These are phyloP conservation scores for Leishmania amazonensis DNA, from an alignment of 208 protist species.

Conservation along the genomic window DNA sequence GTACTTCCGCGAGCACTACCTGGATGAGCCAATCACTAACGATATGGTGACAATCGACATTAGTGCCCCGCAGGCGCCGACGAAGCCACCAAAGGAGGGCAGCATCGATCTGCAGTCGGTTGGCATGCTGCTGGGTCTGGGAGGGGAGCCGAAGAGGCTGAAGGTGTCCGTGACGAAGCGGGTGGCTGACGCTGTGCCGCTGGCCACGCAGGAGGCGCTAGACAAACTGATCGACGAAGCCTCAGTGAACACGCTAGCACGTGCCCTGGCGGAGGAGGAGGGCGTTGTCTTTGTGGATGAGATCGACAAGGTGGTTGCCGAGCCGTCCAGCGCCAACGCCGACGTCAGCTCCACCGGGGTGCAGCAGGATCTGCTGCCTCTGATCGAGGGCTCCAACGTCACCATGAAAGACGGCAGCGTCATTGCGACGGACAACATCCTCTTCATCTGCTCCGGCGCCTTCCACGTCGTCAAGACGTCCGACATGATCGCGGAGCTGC, in stretches of 20 bases:
- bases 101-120: conserved; percentile 68
- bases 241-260: conserved; percentile 84
- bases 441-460: conserved; percentile 98
- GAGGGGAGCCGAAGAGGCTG: conserved; percentile 43
- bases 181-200: conserved; percentile 78
- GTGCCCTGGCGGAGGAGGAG: conserved; percentile 90
- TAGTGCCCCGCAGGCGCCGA: conserved; percentile 42
- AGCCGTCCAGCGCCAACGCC: conserved; percentile 50
- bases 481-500: conserved; percentile 96
- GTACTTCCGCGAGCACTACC: conserved; percentile 82
- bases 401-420: conserved; percentile 96
- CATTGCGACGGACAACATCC: conserved; percentile 97
- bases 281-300: conserved; percentile 99
- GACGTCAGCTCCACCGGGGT: conserved; percentile 95
- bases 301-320: conserved; percentile 97
- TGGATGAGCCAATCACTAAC: conserved; percentile 61
- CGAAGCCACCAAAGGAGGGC: conserved; percentile 38
- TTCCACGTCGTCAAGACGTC: conserved; percentile 94
- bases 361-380: conserved; percentile 97
- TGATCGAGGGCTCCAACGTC: conserved; percentile 97
- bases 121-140: conserved; percentile 66
- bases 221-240: conserved; percentile 92
- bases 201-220: conserved; percentile 84
- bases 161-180: conserved; percentile 71
- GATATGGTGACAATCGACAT: conserved; percentile 83